phyloP scores from a whole-genome alignment of 2,329 filamentous ascomycete species.

The Fusarium nodosum region DNA sequence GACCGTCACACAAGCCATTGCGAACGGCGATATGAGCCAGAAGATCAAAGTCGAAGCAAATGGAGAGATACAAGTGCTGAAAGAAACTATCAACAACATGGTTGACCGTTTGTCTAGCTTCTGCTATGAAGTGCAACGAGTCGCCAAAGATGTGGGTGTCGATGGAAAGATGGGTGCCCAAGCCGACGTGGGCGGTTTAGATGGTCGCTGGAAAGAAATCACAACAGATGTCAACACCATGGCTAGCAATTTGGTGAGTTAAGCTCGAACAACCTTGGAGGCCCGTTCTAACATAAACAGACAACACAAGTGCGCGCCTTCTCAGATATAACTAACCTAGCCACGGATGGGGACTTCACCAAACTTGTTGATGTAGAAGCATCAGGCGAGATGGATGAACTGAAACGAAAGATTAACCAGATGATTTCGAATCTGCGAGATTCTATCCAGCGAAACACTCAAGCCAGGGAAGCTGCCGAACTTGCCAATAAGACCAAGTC shows the following conservation, averaged over 20 bases:
- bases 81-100: slow-evolving; percentile 99
- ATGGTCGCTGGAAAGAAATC: slow-evolving; percentile 97
- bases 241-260: slow-evolving; percentile 73
- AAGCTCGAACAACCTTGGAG: background rate
- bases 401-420: slow-evolving; percentile 99
- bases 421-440: slow-evolving; percentile 98
- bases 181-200: slow-evolving; percentile 91
- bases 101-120: slow-evolving; percentile 95
- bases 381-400: slow-evolving; percentile 98
- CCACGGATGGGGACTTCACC: slow-evolving; percentile 96
- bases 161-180: slow-evolving; percentile 99
- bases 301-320: slow-evolving; percentile 98
- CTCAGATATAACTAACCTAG: slow-evolving; percentile 97
- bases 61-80: slow-evolving; percentile 92
- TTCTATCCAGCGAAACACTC: slow-evolving; percentile 96
- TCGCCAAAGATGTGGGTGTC: slow-evolving; percentile 95
- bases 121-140: slow-evolving; percentile 94
- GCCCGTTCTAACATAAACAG: slow-evolving; percentile 59
- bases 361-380: slow-evolving; percentile 97
- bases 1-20: slow-evolving; percentile 93
- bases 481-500: slow-evolving; percentile 98
- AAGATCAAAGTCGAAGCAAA: slow-evolving; percentile 96
- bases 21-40: slow-evolving; percentile 94
- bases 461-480: slow-evolving; percentile 94
- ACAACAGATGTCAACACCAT: slow-evolving; percentile 97